Evolutionary conservation across 2,329 filamentous ascomycete species (phyloP).

Genomic region (Penicillium brevicompactum): DNA sequence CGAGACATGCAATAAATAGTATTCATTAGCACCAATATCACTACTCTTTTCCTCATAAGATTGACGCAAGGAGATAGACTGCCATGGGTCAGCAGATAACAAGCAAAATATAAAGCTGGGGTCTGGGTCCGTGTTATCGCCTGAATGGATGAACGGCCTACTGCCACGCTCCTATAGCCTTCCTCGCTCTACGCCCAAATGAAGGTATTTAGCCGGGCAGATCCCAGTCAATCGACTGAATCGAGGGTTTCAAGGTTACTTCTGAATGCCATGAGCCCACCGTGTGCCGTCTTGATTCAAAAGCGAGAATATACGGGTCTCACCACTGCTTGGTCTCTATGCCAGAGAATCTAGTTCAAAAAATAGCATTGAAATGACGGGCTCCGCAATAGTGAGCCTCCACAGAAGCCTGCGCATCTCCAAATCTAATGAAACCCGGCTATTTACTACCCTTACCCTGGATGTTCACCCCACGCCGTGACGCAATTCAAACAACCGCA

Average conservation of each 20-base stretch:
- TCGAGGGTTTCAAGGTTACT: too few relatives aligned
- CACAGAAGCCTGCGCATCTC: not conserved
- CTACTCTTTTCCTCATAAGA: not conserved
- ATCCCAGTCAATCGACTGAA: not conserved
- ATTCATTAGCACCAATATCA: not conserved
- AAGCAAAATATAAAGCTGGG: not conserved
- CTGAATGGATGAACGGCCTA: not conserved
- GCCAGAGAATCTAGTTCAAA: too few relatives aligned
- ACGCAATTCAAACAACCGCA: not conserved
- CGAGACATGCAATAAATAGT: conserved; percentile 4
- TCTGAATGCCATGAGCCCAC: too few relatives aligned
- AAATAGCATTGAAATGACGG: too few relatives aligned
- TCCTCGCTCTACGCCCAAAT: too few relatives aligned
- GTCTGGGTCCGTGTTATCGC: not conserved
- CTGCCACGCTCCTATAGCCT: not conserved
- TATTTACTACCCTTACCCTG: not conserved
- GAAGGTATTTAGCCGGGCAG: not conserved
- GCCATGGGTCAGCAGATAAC: too few relatives aligned
- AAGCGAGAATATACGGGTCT: too few relatives aligned
- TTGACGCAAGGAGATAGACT: not conserved
- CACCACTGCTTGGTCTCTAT: too few relatives aligned
- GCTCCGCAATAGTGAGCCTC: not conserved
- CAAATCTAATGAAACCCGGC: not conserved
- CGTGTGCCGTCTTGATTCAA: too few relatives aligned
- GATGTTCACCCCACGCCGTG: not conserved